Percentiles rank a stretch among this genome's conserved stretches.
Evolutionary conservation across 208 protist species (phyloP).

Genomic region (Wallacemonas collosoma): DNA sequence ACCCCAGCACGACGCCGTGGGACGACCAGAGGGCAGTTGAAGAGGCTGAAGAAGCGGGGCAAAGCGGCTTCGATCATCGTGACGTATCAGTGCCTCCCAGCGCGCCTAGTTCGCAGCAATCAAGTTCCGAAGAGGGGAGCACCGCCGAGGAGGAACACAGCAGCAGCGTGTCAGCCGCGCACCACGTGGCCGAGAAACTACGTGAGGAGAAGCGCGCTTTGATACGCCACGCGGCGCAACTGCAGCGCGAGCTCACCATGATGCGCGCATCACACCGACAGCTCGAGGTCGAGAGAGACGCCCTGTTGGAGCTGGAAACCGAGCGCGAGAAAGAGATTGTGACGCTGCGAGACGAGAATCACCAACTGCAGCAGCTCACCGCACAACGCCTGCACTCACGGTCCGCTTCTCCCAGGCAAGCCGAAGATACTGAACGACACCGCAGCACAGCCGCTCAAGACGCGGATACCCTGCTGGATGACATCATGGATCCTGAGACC

Average conservation of each 20-base stretch:
- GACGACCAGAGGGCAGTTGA: too few species aligned
- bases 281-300: constrained; percentile 11
- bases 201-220: constrained; percentile 14
- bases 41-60: too few species aligned
- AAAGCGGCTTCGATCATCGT: too few species aligned
- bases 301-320: constrained; percentile 7
- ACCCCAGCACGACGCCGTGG: too few species aligned
- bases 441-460: background rate
- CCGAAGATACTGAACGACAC: too few species aligned
- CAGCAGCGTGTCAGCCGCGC: too few species aligned
- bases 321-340: constrained; percentile 1
- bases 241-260: constrained; percentile 1
- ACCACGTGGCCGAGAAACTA: background rate
- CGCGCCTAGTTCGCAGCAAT: too few species aligned
- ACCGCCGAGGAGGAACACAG: too few species aligned
- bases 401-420: too few species aligned
- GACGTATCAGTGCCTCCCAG: too few species aligned
- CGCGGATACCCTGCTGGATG: constrained; percentile 35
- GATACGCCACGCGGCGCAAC: constrained; percentile 6
- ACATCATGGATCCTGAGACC: constrained; percentile 53
- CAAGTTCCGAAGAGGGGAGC: too few species aligned
- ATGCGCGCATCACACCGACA: background rate
- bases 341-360: constrained; percentile 1
- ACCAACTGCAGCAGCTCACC: constrained; percentile 13
- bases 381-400: background rate